A percentile compares a stretch with the other conserved stretches of the same genome.
Evolutionary conservation across 2,329 filamentous ascomycete species (phyloP).

Genomic region (Xylariaceae sp.): DNA sequence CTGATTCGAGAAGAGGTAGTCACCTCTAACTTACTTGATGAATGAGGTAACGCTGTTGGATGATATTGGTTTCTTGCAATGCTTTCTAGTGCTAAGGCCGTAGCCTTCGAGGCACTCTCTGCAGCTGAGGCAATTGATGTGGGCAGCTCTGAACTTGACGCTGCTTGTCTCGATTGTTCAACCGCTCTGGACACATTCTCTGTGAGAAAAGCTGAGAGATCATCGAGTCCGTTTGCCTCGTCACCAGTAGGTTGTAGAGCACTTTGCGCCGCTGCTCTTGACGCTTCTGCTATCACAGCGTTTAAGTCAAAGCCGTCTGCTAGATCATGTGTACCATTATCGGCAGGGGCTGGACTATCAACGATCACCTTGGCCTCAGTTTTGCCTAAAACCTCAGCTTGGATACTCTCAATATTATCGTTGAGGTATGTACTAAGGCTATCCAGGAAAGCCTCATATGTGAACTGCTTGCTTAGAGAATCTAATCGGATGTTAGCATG

Average conservation of each 20-base stretch:
- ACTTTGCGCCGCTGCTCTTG: constrained; percentile 40
- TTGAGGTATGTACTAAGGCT: constrained; percentile 41
- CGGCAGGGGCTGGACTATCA: constrained; percentile 31
- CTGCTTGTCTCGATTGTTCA: constrained; percentile 37
- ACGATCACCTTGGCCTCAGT: constrained; percentile 30
- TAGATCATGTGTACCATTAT: constrained; percentile 28
- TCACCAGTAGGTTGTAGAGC: constrained; percentile 31
- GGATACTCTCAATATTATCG: constrained; percentile 41
- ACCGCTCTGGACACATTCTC: constrained; percentile 41
- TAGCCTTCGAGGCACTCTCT: constrained; percentile 43
- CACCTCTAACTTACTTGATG: constrained; percentile 30
- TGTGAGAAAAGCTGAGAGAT: constrained; percentile 39
- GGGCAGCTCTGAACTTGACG: constrained; percentile 35
- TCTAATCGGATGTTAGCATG: constrained; percentile 30
- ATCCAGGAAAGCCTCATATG: constrained; percentile 43
- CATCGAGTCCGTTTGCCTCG: constrained; percentile 32
- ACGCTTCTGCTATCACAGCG: constrained; percentile 42
- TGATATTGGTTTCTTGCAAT: constrained; percentile 43
- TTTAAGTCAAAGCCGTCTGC: constrained; percentile 40
- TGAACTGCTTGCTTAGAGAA: constrained; percentile 40
- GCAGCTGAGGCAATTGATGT: constrained; percentile 39
- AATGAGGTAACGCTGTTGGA: constrained; percentile 39
- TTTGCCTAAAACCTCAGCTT: constrained; percentile 34
- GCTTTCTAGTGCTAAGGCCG: constrained; percentile 41
- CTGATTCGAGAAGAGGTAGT: background rate